Evolutionary conservation across 768 basidiomycete species (phyloP).

Genomic region (Polyporus arcularius): DNA sequence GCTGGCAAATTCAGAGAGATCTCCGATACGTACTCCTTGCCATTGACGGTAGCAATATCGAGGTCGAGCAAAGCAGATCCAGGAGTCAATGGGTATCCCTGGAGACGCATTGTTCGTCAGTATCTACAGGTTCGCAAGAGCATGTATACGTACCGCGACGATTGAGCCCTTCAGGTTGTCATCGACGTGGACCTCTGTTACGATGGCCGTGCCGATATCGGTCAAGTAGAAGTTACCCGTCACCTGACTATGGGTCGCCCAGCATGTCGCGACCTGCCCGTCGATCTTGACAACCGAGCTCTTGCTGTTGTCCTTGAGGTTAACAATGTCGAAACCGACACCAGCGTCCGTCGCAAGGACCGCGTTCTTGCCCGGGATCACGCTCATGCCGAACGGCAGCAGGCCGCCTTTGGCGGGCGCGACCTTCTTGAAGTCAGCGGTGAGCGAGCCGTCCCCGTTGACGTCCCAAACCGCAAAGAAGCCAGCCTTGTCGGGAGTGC

Average conservation of each 20-base stretch:
- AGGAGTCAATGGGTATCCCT: slow-evolving; percentile 24
- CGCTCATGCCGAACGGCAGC: slow-evolving; percentile 49
- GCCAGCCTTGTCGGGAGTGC: slow-evolving; percentile 44
- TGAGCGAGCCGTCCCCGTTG: slow-evolving; percentile 44
- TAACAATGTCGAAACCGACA: slow-evolving; percentile 32
- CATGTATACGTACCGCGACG: slow-evolving; percentile 36
- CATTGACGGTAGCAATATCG: slow-evolving; percentile 31
- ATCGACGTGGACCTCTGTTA: slow-evolving; percentile 50
- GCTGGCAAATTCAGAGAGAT: not conserved
- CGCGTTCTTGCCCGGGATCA: slow-evolving; percentile 32
- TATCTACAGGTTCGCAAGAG: too few species aligned
- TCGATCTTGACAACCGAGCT: slow-evolving; percentile 22
- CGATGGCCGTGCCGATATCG: slow-evolving; percentile 31
- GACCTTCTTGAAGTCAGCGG: slow-evolving; percentile 39
- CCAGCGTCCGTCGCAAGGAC: slow-evolving; percentile 32
- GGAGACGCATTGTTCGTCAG: slow-evolving; percentile 17
- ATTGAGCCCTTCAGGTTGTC: slow-evolving; percentile 44
- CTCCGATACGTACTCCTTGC: slow-evolving; percentile 28
- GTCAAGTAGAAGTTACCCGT: slow-evolving; percentile 35
- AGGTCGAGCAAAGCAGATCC: slow-evolving; percentile 30
- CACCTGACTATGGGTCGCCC: slow-evolving; percentile 30
- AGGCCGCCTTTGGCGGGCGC: slow-evolving; percentile 42
- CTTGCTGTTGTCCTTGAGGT: slow-evolving; percentile 25
- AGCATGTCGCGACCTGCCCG: slow-evolving; percentile 34
- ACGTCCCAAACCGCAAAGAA: slow-evolving; percentile 55